Conservation (phyloP, 2,329 filamentous ascomycete genomes). For the Cercospora sesami region DNA sequence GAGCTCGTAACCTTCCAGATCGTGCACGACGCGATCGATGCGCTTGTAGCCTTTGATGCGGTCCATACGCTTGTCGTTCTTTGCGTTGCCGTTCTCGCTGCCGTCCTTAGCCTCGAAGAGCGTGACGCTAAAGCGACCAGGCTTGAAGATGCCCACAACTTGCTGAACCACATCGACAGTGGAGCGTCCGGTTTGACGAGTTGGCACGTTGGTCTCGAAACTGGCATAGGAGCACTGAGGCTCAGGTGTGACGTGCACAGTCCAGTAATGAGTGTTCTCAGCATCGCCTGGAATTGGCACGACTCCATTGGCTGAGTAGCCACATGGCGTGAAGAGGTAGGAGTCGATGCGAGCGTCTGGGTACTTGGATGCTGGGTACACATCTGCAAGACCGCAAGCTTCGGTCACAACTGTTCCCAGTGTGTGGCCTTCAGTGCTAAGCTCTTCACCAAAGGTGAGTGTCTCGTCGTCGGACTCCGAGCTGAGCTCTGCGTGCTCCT, state of each 20-base stretch:
- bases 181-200: constrained; percentile 79
- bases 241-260: constrained; percentile 96
- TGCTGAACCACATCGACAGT: constrained; percentile 90
- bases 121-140: constrained; percentile 95
- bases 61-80: constrained; percentile 63
- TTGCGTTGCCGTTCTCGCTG: constrained; percentile 45
- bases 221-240: constrained; percentile 96
- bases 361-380: constrained; percentile 84
- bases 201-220: constrained; percentile 97
- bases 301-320: constrained; percentile 95
- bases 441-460: constrained; percentile 64
- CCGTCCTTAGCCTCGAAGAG: constrained; percentile 83
- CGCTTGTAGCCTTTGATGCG: constrained; percentile 81
- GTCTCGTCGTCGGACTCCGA: constrained; percentile 53
- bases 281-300: constrained; percentile 68
- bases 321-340: constrained; percentile 94
- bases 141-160: constrained; percentile 93
- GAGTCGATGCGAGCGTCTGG: constrained; percentile 92
- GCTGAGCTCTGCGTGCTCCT: constrained; percentile 60
- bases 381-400: constrained; percentile 79
- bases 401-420: constrained; percentile 91
- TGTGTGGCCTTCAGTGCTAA: constrained; percentile 90
- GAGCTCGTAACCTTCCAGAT: constrained; percentile 94
- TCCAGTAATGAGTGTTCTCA: constrained; percentile 79
- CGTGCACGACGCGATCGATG: constrained; percentile 92